Evolutionary conservation across 352 stramenopile genomes (phyloP).

Genomic region (Saprolegnia parasitica): DNA sequence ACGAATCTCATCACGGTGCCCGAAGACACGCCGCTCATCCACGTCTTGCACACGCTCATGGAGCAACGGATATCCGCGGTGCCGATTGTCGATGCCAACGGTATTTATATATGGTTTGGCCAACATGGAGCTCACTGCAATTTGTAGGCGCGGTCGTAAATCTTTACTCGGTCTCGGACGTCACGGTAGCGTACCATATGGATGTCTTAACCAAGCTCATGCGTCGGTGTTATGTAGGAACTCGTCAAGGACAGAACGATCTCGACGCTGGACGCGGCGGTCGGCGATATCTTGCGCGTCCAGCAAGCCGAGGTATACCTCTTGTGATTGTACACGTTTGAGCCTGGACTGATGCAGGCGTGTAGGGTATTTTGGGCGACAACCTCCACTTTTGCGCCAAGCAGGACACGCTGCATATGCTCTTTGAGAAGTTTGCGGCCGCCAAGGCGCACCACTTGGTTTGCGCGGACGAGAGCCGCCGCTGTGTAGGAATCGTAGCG

Average conservation of each 20-base stretch:
- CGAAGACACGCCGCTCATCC: conserved; percentile 90
- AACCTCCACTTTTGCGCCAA: conserved; percentile 83
- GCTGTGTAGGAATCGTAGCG: conserved; percentile 77
- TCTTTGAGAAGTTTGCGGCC: conserved; percentile 83
- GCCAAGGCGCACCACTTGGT: conserved; percentile 83
- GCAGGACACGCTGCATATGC: conserved; percentile 86
- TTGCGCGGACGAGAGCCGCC: conserved; percentile 79
- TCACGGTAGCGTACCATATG: conserved; percentile 49
- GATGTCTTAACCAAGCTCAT: background rate
- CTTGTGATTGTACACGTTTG: too few relatives aligned
- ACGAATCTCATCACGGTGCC: conserved; percentile 90
- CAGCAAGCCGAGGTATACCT: conserved; percentile 70
- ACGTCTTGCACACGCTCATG: conserved; percentile 87
- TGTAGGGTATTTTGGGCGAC: conserved; percentile 73
- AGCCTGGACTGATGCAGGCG: conserved; percentile 12
- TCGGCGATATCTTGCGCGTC: conserved; percentile 81
- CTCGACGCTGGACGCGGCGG: conserved; percentile 85
- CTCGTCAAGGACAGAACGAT: conserved; percentile 84
- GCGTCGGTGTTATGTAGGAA: conserved; percentile 38
- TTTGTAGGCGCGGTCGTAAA: conserved; percentile 78
- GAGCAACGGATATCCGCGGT: conserved; percentile 77
- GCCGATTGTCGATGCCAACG: conserved; percentile 76
- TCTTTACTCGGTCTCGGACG: conserved; percentile 90
- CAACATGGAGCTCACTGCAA: conserved; percentile 14
- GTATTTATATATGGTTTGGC: conserved; percentile 38